Evolutionary conservation across 805 yeast genomes (phyloP).

Genomic region (Isabelozyma heimii): DNA sequence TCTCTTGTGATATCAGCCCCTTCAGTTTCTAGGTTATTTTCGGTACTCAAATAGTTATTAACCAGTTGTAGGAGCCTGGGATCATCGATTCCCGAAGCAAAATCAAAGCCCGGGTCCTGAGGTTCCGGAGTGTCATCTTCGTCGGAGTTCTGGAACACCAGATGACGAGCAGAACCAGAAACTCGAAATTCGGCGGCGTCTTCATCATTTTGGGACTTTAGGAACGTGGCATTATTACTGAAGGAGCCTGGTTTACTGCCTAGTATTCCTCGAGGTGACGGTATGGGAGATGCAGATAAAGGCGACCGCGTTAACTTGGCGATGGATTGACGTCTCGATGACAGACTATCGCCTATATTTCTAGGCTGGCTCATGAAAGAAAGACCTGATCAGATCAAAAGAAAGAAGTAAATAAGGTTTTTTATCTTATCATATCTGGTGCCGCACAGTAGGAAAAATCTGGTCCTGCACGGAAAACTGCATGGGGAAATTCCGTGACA

Average conservation of each 20-base stretch:
- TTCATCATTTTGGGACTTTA: conserved; percentile 11
- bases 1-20: conserved; percentile 56
- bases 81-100: conserved; percentile 23
- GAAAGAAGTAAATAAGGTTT: no score
- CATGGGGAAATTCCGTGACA: no score
- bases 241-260: conserved; percentile 9
- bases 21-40: conserved; percentile 30
- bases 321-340: conserved; percentile 16
- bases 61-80: conserved; percentile 30
- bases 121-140: conserved; percentile 14
- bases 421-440: no score
- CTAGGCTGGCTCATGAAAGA: conserved; percentile 9
- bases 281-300: conserved; percentile 23
- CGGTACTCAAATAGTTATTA: conserved; percentile 35
- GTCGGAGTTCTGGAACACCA: conserved; percentile 5
- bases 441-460: no score
- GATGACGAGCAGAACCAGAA: conserved; percentile 1
- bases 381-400: no score
- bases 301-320: conserved; percentile 32
- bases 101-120: conserved; percentile 9
- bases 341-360: background rate
- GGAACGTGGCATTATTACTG: conserved; percentile 14
- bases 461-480: no score
- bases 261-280: conserved; percentile 13
- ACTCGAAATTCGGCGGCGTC: conserved; percentile 12